Conservation (phyloP, 2,329 filamentous ascomycete genomes). For the Stromatinia cepivora region DNA sequence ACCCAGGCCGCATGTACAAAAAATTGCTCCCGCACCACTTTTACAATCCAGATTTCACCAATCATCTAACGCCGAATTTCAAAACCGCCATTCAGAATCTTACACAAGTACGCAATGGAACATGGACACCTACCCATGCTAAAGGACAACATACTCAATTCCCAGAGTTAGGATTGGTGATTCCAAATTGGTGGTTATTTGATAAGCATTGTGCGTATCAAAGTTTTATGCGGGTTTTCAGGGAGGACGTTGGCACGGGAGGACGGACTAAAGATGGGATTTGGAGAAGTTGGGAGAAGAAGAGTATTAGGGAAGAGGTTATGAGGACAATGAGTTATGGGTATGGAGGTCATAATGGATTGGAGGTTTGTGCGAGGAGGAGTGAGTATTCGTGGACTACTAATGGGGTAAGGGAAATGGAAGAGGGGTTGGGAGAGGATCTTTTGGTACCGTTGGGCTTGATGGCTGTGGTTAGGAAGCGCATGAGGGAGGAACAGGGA, state of each 20-base stretch:
- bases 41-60: too few relatives aligned
- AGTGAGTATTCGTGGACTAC: not conserved
- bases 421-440: conserved; percentile 1
- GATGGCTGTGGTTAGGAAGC: conserved; percentile 14
- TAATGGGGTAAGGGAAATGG: not conserved
- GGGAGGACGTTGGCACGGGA: not conserved
- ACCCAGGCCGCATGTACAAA: not conserved
- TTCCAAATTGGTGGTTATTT: conserved; percentile 5
- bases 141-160: not conserved
- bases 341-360: not conserved
- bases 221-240: not conserved
- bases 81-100: not conserved
- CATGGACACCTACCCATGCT: not conserved
- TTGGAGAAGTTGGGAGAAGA: not conserved
- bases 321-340: conserved; percentile 1
- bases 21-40: not conserved
- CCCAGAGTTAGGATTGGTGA: not conserved
- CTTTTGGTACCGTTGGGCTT: conserved; percentile 12
- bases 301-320: not conserved
- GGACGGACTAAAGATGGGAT: not conserved
- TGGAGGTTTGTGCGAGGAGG: conserved; percentile 11
- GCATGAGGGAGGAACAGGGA: not conserved
- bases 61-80: not conserved
- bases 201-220: conserved; percentile 10
- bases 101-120: not conserved